Conservation (phyloP, 345 rosid species). For the Theobroma cacao region DNA sequence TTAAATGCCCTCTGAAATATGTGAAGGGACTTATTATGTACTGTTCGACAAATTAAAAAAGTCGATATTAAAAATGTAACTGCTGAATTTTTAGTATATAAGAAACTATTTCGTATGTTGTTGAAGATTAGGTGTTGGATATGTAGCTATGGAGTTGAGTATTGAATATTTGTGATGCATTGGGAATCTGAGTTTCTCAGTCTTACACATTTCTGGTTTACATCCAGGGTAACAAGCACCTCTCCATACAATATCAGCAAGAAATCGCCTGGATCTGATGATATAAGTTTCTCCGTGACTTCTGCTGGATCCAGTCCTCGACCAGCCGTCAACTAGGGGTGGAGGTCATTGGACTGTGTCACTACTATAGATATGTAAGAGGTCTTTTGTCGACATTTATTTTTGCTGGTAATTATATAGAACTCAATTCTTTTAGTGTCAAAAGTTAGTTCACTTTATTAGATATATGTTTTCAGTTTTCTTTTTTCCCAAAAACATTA, state of each 20-base stretch:
- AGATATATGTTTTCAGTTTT: neutral
- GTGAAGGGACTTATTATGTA: no score
- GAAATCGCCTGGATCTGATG: constrained; percentile 32
- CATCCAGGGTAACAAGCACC: constrained; percentile 39
- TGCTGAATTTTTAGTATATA: no score
- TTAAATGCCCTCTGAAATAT: no score
- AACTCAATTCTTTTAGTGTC: constrained; percentile 9
- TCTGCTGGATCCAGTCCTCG: constrained; percentile 31
- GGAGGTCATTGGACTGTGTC: neutral
- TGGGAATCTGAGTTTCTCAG: constrained; percentile 6
- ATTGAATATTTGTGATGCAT: neutral
- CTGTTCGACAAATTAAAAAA: no score
- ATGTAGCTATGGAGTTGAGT: neutral
- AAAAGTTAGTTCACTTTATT: neutral
- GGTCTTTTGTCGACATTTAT: neutral
- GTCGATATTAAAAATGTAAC: no score
- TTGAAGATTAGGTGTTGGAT: neutral
- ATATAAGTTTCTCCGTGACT: constrained; percentile 34
- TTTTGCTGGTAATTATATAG: neutral
- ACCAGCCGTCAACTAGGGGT: constrained; percentile 4
- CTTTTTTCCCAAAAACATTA: neutral
- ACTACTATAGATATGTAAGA: neutral
- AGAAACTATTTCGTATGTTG: neutral
- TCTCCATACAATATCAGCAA: constrained; percentile 41
- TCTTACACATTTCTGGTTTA: neutral